Conservation (phyloP, 2,329 filamentous ascomycete species). For the Phyllosticta citribraziliensis region DNA sequence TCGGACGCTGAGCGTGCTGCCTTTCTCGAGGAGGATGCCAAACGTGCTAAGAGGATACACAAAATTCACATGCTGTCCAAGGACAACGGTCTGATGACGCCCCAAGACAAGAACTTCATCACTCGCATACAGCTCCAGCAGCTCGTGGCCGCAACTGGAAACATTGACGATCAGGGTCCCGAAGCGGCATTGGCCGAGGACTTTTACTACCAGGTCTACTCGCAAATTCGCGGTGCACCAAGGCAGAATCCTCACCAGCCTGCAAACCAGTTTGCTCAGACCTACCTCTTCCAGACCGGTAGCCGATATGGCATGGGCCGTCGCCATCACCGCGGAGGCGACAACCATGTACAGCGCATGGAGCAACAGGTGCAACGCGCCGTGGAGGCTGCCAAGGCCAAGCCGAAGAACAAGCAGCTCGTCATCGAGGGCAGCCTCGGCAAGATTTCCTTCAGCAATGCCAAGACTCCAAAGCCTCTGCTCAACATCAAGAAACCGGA, state of each 20-base stretch:
- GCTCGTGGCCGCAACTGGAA: conserved; percentile 83
- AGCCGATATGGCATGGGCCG: conserved; percentile 62
- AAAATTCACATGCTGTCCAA: conserved; percentile 91
- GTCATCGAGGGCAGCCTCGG: conserved; percentile 93
- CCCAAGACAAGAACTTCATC: conserved; percentile 98
- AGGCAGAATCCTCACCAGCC: conserved; percentile 89
- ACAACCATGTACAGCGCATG: conserved; percentile 98
- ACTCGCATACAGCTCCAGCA: conserved; percentile 96
- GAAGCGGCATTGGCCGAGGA: conserved; percentile 82
- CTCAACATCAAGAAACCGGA: conserved; percentile 91
- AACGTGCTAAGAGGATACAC: conserved; percentile 92
- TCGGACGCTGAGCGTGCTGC: conserved; percentile 75
- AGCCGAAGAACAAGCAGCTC: conserved; percentile 94
- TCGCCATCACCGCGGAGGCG: conserved; percentile 69
- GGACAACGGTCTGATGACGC: conserved; percentile 96
- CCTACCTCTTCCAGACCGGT: conserved; percentile 91
- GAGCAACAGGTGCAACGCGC: conserved; percentile 97
- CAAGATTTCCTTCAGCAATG: conserved; percentile 98
- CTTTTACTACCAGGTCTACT: conserved; percentile 98
- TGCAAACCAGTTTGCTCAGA: conserved; percentile 92
- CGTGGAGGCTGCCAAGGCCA: conserved; percentile 92
- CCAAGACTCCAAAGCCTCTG: conserved; percentile 89
- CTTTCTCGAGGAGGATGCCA: conserved; percentile 83
- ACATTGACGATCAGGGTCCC: conserved; percentile 66
- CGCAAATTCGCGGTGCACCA: conserved; percentile 81